Conservation (phyloP, 2,329 filamentous ascomycete species). For the Chaetomium olivaceum region DNA sequence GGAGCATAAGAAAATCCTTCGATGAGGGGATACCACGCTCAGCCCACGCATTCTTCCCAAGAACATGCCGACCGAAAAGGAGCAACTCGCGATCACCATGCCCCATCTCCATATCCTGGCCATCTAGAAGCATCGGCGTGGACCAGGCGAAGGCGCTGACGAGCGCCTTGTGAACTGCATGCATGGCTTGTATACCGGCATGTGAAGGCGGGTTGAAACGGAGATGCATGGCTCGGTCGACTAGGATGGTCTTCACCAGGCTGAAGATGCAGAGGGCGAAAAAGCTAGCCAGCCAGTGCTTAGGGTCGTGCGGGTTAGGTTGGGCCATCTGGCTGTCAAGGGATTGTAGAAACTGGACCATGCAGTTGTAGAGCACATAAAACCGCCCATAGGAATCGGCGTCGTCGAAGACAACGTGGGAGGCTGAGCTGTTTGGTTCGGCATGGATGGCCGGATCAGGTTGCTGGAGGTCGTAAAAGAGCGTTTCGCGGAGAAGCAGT, state of each 20-base stretch:
- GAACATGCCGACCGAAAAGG: constrained; percentile 46
- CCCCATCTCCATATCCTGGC: constrained; percentile 43
- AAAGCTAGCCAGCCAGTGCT: constrained; percentile 54
- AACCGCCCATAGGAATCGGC: constrained; percentile 50
- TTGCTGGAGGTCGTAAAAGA: constrained; percentile 56
- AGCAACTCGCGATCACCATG: constrained; percentile 49
- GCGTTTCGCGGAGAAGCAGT: constrained; percentile 54
- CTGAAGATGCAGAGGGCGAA: constrained; percentile 61
- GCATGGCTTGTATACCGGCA: constrained; percentile 42
- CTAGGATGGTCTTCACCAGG: constrained; percentile 53
- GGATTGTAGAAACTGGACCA: constrained; percentile 53
- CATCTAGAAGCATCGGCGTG: constrained; percentile 49
- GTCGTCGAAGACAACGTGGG: constrained; percentile 44
- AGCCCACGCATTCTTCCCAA: constrained; percentile 50
- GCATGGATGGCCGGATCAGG: constrained; percentile 48
- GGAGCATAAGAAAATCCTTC: constrained; percentile 51
- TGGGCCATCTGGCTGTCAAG: constrained; percentile 51
- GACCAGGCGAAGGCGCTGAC: constrained; percentile 51
- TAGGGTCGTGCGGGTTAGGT: constrained; percentile 42
- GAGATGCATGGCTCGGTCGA: constrained; percentile 45
- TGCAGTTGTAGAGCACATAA: constrained; percentile 51
- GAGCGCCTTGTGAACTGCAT: constrained; percentile 53
- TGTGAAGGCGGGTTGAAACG: constrained; percentile 31
- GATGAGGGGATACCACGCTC: constrained; percentile 49
- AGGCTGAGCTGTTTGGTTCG: constrained; percentile 39